phyloP scores from a whole-genome alignment of 2,329 filamentous ascomycete genomes.

The Aspergillus novofumigatus region DNA sequence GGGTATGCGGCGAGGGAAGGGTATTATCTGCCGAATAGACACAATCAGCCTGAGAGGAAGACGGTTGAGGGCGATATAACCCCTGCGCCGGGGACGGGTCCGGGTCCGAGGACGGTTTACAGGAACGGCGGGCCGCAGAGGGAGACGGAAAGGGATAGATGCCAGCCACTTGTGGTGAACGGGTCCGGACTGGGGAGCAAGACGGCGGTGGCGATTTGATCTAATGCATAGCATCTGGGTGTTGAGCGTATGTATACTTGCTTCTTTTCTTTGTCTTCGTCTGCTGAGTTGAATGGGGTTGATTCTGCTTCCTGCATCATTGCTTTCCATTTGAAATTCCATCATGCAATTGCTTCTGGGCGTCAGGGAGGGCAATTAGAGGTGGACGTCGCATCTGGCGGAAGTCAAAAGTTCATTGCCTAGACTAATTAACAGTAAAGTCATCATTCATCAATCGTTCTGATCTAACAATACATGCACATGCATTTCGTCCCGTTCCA shows the following conservation, averaged over 20 bases:
- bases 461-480: not conserved
- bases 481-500: not conserved
- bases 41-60: not conserved
- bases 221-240: not conserved
- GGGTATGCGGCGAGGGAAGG: not conserved
- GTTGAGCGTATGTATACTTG: not conserved
- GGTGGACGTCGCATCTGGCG: not conserved
- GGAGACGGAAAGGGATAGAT: constrained; percentile 7
- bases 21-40: not conserved
- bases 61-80: not conserved
- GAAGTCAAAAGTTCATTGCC: not conserved
- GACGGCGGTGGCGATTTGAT: constrained; percentile 14
- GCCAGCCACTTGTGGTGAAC: constrained; percentile 32
- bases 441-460: constrained; percentile 11
- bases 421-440: not conserved
- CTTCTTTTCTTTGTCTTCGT: not conserved
- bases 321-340: not conserved
- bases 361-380: not conserved
- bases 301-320: not conserved
- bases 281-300: not conserved
- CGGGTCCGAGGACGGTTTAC: not conserved
- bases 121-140: not conserved
- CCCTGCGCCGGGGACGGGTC: not conserved
- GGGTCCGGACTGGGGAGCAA: constrained; percentile 24
- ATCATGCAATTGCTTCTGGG: not conserved